Evolutionary conservation across 192 early-diverging fungal genomes (phyloP).

Genomic region (Backusella australiensis): DNA sequence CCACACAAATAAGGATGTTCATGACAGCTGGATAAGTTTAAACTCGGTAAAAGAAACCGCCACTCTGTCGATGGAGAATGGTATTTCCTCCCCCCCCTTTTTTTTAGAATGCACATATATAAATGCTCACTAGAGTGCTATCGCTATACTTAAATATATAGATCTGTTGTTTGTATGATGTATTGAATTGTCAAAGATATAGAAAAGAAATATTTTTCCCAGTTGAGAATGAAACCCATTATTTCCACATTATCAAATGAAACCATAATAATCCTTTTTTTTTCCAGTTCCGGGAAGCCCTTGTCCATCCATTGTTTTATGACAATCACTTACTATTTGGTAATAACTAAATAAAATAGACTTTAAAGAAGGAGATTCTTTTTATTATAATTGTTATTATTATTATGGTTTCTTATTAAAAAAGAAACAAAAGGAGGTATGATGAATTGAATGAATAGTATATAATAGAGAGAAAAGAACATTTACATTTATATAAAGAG

Average conservation of each 20-base stretch:
- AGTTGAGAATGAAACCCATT: background rate
- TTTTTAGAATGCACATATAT: no score
- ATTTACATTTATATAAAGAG: background rate
- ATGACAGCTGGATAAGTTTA: no score
- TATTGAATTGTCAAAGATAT: background rate
- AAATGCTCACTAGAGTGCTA: no score
- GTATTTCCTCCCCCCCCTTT: no score
- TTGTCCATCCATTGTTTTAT: background rate
- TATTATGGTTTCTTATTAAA: background rate
- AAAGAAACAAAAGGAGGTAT: background rate
- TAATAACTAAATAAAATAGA: no score
- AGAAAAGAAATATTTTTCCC: background rate
- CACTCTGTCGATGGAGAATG: no score
- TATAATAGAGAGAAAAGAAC: background rate
- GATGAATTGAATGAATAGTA: background rate
- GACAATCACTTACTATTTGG: no score
- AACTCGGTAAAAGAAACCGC: no score
- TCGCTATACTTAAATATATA: no score
- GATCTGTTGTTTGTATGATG: no score
- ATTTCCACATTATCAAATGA: background rate
- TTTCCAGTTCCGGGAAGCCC: background rate
- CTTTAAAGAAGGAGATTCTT: no score
- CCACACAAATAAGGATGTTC: no score
- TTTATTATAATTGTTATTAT: background rate
- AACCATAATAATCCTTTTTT: background rate